Percentiles rank a stretch among this genome's conserved stretches.
Conservation (phyloP, 257 asterid species). For the Solanum sitiens region DNA sequence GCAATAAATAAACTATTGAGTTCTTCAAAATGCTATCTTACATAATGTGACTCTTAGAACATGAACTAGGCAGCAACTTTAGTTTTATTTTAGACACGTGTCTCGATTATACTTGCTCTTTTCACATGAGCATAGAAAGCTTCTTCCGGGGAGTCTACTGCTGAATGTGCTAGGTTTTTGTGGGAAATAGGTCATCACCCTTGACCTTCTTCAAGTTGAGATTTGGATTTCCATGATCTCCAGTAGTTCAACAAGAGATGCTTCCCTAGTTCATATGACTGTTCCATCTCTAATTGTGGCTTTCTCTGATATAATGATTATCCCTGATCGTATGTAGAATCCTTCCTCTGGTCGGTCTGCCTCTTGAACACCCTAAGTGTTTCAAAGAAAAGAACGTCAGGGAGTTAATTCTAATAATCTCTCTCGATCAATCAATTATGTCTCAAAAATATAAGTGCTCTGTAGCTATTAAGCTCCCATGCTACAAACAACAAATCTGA, state of each 20-base stretch:
- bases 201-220: not conserved
- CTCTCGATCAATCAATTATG: not conserved
- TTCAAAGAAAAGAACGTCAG: not conserved
- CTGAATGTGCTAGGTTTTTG: not conserved
- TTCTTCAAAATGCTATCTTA: not conserved
- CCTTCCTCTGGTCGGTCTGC: constrained; percentile 74
- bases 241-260: not conserved
- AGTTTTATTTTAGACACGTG: not conserved
- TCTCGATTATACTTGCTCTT: not conserved
- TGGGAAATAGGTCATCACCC: not conserved
- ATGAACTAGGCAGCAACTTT: not conserved
- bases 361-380: constrained; percentile 66
- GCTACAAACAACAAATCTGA: not conserved
- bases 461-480: not conserved
- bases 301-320: constrained; percentile 59
- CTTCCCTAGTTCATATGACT: constrained; percentile 26
- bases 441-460: not conserved
- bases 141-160: not conserved
- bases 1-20: not conserved
- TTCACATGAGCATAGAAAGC: not conserved
- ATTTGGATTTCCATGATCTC: not conserved
- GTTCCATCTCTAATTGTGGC: constrained; percentile 73
- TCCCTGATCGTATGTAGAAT: constrained; percentile 76
- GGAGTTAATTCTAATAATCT: not conserved
- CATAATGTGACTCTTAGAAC: not conserved